Percentiles rank a stretch among this genome's conserved stretches.
Evolutionary conservation across 2,329 filamentous ascomycete genomes (phyloP).

Genomic region (Ophiognomonia clavigignenti-juglandacearum): DNA sequence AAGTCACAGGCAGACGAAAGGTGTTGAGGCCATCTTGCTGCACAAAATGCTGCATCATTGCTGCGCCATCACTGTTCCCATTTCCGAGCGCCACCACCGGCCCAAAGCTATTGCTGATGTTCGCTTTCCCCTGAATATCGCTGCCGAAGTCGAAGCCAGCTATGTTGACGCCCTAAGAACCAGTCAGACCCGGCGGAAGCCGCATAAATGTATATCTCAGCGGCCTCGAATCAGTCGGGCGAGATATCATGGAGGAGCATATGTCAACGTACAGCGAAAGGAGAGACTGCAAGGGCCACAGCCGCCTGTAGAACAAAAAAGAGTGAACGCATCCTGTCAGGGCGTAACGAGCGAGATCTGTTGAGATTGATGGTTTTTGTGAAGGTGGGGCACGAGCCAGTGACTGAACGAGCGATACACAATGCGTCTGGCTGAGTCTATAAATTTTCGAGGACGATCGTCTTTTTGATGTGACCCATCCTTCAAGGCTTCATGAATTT

Average conservation of each 20-base stretch:
- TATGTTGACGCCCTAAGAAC: conserved; percentile 33
- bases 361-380: neutral
- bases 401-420: neutral
- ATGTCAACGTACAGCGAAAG: conserved; percentile 1
- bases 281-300: conserved; percentile 1
- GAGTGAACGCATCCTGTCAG: neutral
- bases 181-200: neutral
- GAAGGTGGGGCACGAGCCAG: neutral
- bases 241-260: neutral
- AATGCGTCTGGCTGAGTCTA: neutral
- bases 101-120: conserved; percentile 24
- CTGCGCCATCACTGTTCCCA: conserved; percentile 31
- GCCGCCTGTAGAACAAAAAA: neutral
- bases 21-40: conserved; percentile 51
- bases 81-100: conserved; percentile 25
- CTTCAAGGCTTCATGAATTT: neutral
- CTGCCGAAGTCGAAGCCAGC: conserved; percentile 45
- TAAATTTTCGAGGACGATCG: neutral
- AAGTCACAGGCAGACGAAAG: conserved; percentile 46
- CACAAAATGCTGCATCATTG: conserved; percentile 54
- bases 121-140: conserved; percentile 34
- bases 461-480: neutral
- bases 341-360: neutral
- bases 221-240: neutral
- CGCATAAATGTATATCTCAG: neutral